Evolutionary conservation across 225 moss, liverwort and hornwort genomes (phyloP), one percentile per base, ranked within the genome.

Genomic region (Bryoerythrophyllum caledonicum): DNA sequence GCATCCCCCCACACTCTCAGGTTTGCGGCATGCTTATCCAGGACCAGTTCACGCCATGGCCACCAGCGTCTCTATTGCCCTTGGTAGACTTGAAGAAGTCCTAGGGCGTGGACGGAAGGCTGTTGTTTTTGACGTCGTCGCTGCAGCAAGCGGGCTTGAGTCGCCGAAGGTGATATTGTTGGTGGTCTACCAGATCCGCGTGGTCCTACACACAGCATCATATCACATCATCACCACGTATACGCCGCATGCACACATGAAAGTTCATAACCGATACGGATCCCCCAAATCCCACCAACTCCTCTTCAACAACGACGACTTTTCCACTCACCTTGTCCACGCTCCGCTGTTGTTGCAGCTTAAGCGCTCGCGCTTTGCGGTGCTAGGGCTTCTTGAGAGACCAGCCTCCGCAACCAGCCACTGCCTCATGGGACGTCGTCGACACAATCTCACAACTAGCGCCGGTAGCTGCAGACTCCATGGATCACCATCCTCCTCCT

Each of bases 341-440:
- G 15, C 44, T 7, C 62, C 25, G 87, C 70, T 78, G 92, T n/a
- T 75, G 82, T 48, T 79, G 83, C 38, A 86, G 76, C 87, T 92
- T 96, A 53, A 90, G 84, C 8, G 88, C 85, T 60, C 91, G 78
- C 5, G 81, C 71, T 62, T 90, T 95, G 34, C 90, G 88, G 53
- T 89, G 91, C 72, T 93, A 91, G 66, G 93, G 82, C 85, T 96
- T 93, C 86, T 93, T 93, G 77, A 93, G 86, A 65, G 90, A 91
- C 84, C 81, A 81, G 57, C 76, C 73, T 61, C 73, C 73, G 41
- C 83, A 83, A 28, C 65, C 74, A 48, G 79, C 68, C 35, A 67
- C 65, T 74, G 71, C 73, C 71, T 82, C 84, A 80, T 67, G 48
- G 48, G 48, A 14, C 4, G 44, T 4, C 12, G 43, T 12, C 15